A percentile compares a stretch with the other conserved stretches of the same genome.
These are phyloP conservation scores for Lichtheimia ornata DNA, from an alignment of 371 early-diverging fungal species.

Conservation along the genomic window DNA sequence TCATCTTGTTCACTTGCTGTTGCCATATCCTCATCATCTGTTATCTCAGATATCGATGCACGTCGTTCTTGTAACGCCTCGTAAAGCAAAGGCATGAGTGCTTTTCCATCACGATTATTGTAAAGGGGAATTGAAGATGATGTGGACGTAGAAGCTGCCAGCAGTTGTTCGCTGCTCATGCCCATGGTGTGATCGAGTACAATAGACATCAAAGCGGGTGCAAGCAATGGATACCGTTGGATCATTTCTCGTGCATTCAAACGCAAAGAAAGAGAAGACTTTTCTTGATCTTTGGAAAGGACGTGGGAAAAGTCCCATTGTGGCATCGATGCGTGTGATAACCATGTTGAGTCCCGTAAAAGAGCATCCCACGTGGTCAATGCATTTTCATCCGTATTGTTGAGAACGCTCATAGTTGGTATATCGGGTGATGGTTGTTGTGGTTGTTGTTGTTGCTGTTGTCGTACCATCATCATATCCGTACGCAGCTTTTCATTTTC, in stretches of 20 bases:
- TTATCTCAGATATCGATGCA: too few species aligned
- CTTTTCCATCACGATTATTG: too few species aligned
- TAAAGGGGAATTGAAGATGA: too few species aligned
- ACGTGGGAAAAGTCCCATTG: conserved; percentile 35
- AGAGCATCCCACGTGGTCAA: conserved; percentile 3
- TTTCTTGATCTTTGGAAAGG: conserved; percentile 24
- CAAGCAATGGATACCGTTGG: conserved; percentile 39
- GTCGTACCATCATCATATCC: conserved; percentile 25
- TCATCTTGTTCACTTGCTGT: too few species aligned
- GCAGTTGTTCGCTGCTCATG: conserved; percentile 37
- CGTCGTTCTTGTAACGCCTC: too few species aligned
- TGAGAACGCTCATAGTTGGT: conserved; percentile 5
- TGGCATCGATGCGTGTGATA: conserved; percentile 43
- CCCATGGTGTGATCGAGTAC: conserved; percentile 43
- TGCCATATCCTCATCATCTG: too few species aligned
- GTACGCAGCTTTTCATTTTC: conserved; percentile 42
- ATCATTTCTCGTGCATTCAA: conserved; percentile 7
- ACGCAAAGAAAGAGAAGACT: background rate
- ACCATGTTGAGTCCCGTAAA: conserved; percentile 18
- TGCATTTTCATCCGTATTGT: background rate
- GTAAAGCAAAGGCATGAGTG: too few species aligned
- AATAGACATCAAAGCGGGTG: conserved; percentile 50
- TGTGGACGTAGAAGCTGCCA: conserved; percentile 5
- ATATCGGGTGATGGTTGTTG: background rate
- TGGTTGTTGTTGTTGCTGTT: conserved; percentile 2